Base-by-base conservation (phyloP, 768 basidiomycete genomes). In the Crepidotus variabilis region DNA sequence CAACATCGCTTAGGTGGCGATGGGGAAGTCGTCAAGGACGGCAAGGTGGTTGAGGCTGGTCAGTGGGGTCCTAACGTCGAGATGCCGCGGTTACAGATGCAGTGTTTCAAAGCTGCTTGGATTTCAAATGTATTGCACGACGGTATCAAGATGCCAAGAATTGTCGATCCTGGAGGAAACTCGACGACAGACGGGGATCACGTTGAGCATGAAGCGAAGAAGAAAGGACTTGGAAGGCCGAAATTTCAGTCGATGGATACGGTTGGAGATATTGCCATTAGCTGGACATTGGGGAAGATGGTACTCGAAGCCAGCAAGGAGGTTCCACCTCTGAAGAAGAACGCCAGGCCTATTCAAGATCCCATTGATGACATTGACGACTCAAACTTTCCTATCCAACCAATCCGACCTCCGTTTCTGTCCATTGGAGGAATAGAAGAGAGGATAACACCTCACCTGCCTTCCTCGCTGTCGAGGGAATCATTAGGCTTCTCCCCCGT, bases 31-130 rank as follows among this genome's bases (percentile, higher is more conserved):
- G 74, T 81, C 57, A 66, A 81, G 65, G 72, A 78, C 53, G 88
- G 87, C 18, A 68, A 82, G 57, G 69, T 88, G 11, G 78, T 89
- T n/a, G 79, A 78, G 23, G 78, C 80, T 2, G 86, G 85, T 0
- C 78, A 80, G 60, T 92, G 89, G 90, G 82, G 82, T 21, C 76
- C 84, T 36, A 74, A 83, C 54, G 87, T 96, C 56, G 95, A 95
- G 68, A 71, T 91, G 34, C 82, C 90, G 21, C 83, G 96, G 47
- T 73, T 99, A 57, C 85, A 96, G 73, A 91, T 96, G 90, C 97
- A 98, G 68, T 99, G 97, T 69, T 99, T 99, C 86, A 99, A 99
- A 71, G 94, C 96, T 0, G 95, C 97, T 1, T 99, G 97, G 97
- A 82, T 99, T 54, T 87, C 90, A 51, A 98, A 98, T 70, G 89